Conservation (phyloP, 371 early-diverging fungal genomes). For the Rhizopus delemar region DNA sequence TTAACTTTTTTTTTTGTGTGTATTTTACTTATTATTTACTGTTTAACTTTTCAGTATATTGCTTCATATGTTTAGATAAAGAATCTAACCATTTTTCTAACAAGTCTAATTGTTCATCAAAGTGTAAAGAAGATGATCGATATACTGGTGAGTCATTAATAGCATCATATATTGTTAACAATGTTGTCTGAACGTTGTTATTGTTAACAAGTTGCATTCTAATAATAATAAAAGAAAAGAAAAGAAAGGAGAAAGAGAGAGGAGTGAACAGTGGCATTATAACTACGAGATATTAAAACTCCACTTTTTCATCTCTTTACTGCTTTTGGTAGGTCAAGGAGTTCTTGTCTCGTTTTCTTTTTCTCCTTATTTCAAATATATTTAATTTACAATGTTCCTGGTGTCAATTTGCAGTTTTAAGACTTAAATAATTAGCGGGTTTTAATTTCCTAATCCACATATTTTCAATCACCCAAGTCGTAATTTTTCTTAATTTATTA, state of each 20-base stretch:
- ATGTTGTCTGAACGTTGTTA: slow-evolving; percentile 23
- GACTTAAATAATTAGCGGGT: no score
- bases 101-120: slow-evolving; percentile 71
- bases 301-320: slow-evolving; percentile 1
- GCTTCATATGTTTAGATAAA: slow-evolving; percentile 47
- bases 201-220: slow-evolving; percentile 13
- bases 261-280: neutral
- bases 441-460: no score
- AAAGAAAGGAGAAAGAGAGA: neutral
- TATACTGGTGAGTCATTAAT: slow-evolving; percentile 70
- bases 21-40: slow-evolving; percentile 32
- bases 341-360: neutral
- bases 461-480: no score
- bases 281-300: neutral
- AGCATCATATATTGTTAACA: slow-evolving; percentile 65
- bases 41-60: slow-evolving; percentile 47
- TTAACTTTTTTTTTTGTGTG: neutral
- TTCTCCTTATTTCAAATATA: no score
- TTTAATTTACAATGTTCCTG: no score
- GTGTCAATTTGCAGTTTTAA: neutral
- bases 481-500: no score
- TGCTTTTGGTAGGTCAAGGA: neutral
- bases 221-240: slow-evolving; percentile 6
- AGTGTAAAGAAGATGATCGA: slow-evolving; percentile 61
- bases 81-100: slow-evolving; percentile 66